Conservation (phyloP, 169 alveolate genomes). For the Eimeria necatrix region DNA sequence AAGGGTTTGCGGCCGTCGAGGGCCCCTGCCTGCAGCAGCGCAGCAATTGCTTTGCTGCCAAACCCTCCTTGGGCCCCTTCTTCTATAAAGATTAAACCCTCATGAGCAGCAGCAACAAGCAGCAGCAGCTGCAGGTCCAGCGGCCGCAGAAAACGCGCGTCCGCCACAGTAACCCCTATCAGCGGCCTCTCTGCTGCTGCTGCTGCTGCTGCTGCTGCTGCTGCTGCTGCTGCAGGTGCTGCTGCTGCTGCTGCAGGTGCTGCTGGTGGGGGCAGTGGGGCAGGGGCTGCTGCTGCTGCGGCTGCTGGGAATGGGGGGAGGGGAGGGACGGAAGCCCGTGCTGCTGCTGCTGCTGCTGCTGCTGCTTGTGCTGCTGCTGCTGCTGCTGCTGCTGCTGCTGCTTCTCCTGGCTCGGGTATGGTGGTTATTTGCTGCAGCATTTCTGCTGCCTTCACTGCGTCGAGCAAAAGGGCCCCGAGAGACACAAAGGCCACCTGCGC, state of each 20-base stretch:
- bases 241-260: background rate
- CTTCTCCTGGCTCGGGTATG: background rate
- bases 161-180: slow-evolving; percentile 82
- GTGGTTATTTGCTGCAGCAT: background rate
- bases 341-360: too few relatives aligned
- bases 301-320: too few relatives aligned
- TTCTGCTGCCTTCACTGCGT: slow-evolving; percentile 53
- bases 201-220: background rate
- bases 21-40: slow-evolving; percentile 50
- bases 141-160: slow-evolving; percentile 86
- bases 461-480: slow-evolving; percentile 77
- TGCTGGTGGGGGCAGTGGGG: background rate
- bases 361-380: slow-evolving; percentile 39
- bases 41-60: slow-evolving; percentile 77
- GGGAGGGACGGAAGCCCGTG: too few relatives aligned
- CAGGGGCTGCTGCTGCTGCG: too few relatives aligned
- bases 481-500: slow-evolving; percentile 74
- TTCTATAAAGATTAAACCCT: slow-evolving; percentile 83
- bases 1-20: slow-evolving; percentile 37
- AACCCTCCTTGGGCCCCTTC: slow-evolving; percentile 88
- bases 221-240: background rate
- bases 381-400: background rate
- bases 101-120: slow-evolving; percentile 75
- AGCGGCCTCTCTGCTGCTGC: slow-evolving; percentile 14
- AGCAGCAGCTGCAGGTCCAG: slow-evolving; percentile 81